A percentile compares a stretch with the other conserved stretches of the same genome.
phyloP scores from a whole-genome alignment of 2,329 filamentous ascomycete genomes.

The Macrophomina pseudophaseolina region DNA sequence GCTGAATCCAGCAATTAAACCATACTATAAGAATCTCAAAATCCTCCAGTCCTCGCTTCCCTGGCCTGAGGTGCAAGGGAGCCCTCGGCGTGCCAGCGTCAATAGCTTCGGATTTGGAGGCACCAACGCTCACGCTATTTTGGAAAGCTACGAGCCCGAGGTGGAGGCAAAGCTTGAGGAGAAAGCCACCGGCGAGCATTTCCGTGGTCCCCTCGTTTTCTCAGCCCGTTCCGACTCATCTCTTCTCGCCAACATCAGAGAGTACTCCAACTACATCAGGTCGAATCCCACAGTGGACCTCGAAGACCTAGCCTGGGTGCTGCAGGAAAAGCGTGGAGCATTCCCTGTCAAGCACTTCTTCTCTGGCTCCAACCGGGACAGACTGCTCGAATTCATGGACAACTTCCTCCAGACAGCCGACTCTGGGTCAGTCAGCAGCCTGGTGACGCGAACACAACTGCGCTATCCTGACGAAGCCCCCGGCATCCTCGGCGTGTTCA shows the following conservation, averaged over 20 bases:
- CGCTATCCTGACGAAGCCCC: not conserved
- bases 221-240: conserved; percentile 27
- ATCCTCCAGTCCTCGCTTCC: not conserved
- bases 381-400: conserved; percentile 15
- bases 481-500: conserved; percentile 45
- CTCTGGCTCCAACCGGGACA: not conserved
- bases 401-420: not conserved
- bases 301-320: conserved; percentile 29
- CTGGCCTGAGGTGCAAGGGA: conserved; percentile 29
- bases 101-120: conserved; percentile 37
- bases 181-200: not conserved
- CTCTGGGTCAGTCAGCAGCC: not conserved
- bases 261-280: conserved; percentile 14
- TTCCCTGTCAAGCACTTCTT: conserved; percentile 26
- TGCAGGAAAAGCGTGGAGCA: conserved; percentile 28
- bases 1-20: conserved; percentile 40
- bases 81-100: conserved; percentile 30
- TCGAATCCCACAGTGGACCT: conserved; percentile 5
- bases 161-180: not conserved
- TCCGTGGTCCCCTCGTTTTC: conserved; percentile 24
- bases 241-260: conserved; percentile 6
- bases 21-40: conserved; percentile 28
- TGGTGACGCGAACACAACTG: not conserved
- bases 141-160: conserved; percentile 30
- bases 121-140: conserved; percentile 35